These are phyloP conservation scores for Candida silvatica DNA, from an alignment of 805 yeast species.

Conservation along the genomic window DNA sequence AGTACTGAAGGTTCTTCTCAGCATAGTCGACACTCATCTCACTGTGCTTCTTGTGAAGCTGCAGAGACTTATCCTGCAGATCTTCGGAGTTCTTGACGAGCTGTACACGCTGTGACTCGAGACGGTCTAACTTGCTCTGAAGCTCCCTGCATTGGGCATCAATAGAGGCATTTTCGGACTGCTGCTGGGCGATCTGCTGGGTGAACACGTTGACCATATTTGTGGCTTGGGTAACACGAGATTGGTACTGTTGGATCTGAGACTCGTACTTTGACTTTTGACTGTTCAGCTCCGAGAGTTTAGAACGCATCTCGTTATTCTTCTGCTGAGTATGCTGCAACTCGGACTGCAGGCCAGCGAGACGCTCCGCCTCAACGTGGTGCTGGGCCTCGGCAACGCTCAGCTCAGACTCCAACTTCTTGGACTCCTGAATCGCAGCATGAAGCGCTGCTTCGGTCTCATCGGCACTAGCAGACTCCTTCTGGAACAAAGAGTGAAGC, in stretches of 20 bases:
- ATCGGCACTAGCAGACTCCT: conserved; percentile 68
- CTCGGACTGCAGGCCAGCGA: conserved; percentile 49
- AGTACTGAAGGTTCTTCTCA: conserved; percentile 22
- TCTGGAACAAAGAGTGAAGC: conserved; percentile 64
- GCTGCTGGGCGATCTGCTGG: conserved; percentile 58
- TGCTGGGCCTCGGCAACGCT: conserved; percentile 72
- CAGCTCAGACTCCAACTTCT: conserved; percentile 60
- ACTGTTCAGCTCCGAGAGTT: conserved; percentile 56
- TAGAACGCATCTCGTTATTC: conserved; percentile 59
- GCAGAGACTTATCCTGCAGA: conserved; percentile 31
- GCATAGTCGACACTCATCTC: conserved; percentile 24
- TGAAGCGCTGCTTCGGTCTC: conserved; percentile 57
- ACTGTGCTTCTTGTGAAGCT: conserved; percentile 28
- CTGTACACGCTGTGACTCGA: conserved; percentile 18
- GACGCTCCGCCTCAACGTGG: conserved; percentile 58
- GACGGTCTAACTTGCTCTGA: conserved; percentile 17
- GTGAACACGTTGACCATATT: conserved; percentile 57
- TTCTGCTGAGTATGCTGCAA: conserved; percentile 63
- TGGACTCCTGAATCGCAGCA: conserved; percentile 59
- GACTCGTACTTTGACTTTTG: conserved; percentile 52
- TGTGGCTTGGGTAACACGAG: conserved; percentile 51
- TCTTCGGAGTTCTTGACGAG: conserved; percentile 13
- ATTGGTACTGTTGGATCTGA: conserved; percentile 42
- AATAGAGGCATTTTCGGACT: conserved; percentile 38
- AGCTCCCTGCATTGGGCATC: too few relatives aligned